Percentiles rank a stretch among this genome's conserved stretches.
phyloP scores from a whole-genome alignment of 164 flowering plant genomes.

The grape (Vitis vinifera) region DNA sequence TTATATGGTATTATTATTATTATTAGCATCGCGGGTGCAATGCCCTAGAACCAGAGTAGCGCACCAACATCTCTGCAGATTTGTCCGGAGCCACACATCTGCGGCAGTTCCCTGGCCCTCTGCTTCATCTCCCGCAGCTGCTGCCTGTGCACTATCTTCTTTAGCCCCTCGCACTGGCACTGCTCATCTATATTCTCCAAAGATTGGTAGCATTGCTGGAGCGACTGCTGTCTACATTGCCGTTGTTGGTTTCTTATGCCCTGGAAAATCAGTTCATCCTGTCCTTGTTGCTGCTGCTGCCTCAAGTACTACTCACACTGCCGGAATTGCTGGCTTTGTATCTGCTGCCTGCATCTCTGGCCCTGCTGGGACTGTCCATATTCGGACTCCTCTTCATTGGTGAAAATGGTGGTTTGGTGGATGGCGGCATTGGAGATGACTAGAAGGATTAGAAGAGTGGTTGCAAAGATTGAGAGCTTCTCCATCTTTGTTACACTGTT shows the following conservation, averaged over 20 bases:
- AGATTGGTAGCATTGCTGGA: conserved; percentile 9
- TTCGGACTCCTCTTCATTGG: conserved; percentile 1
- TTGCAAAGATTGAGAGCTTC: not conserved
- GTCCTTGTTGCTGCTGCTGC: not conserved
- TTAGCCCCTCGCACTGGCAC: conserved; percentile 5
- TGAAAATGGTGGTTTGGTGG: conserved; percentile 17
- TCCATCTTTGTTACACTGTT: not conserved
- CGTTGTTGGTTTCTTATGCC: not conserved
- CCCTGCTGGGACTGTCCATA: not conserved
- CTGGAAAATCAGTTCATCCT: not conserved
- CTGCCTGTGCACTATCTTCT: not conserved
- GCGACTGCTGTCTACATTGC: not conserved
- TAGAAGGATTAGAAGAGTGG: not conserved
- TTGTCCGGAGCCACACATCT: not conserved
- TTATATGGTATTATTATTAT: too few relatives aligned
- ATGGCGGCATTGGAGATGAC: conserved; percentile 4
- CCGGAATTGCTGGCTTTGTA: not conserved
- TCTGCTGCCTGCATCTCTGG: conserved; percentile 9
- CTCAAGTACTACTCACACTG: conserved; percentile 3
- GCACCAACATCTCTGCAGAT: not conserved
- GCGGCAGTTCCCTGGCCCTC: not conserved
- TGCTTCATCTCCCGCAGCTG: not conserved
- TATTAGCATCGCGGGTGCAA: too few relatives aligned
- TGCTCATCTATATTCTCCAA: not conserved
- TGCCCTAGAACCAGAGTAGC: not conserved